A percentile compares a stretch with the other conserved stretches of the same genome.
These are phyloP conservation scores for Cladosporium sp. DNA, from an alignment of 2,329 filamentous ascomycete genomes.

Conservation along the genomic window DNA sequence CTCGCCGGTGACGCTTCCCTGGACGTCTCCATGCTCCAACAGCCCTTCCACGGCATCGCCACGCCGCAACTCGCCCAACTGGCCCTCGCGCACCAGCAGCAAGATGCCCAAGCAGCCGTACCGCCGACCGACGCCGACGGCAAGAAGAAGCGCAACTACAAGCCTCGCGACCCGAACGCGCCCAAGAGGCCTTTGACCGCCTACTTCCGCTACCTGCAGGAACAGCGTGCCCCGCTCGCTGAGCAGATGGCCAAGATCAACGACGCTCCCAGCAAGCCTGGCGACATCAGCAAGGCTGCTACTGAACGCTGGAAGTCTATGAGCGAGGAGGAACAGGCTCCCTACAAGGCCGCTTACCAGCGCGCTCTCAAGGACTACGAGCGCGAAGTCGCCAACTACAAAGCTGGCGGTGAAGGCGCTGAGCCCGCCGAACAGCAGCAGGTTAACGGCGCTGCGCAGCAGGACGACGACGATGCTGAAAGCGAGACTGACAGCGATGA, in stretches of 20 bases:
- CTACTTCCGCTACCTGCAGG: slow-evolving; percentile 93
- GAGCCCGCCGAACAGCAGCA: slow-evolving; percentile 32
- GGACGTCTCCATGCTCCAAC: slow-evolving; percentile 28
- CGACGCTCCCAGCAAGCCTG: slow-evolving; percentile 65
- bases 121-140: slow-evolving; percentile 12
- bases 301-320: slow-evolving; percentile 82
- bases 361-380: slow-evolving; percentile 55
- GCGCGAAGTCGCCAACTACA: slow-evolving; percentile 53
- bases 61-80: slow-evolving; percentile 23
- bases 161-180: slow-evolving; percentile 73
- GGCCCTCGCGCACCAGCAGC: slow-evolving; percentile 16
- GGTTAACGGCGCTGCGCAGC: slow-evolving; percentile 30
- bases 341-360: slow-evolving; percentile 58
- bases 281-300: slow-evolving; percentile 82
- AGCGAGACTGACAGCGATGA: slow-evolving; percentile 19
- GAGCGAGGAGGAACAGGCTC: slow-evolving; percentile 66
- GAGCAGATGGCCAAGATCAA: slow-evolving; percentile 56
- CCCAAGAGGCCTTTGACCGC: slow-evolving; percentile 92
- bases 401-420: slow-evolving; percentile 42
- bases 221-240: slow-evolving; percentile 77
- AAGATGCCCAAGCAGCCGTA: slow-evolving; percentile 10
- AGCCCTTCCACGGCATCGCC: slow-evolving; percentile 27
- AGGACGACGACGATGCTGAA: slow-evolving; percentile 19
- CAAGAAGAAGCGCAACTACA: slow-evolving; percentile 40
- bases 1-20: slow-evolving; percentile 49